These are phyloP conservation scores for Cyclotella distinguenda DNA, from an alignment of 108 stramenopile species.

Conservation along the genomic window DNA sequence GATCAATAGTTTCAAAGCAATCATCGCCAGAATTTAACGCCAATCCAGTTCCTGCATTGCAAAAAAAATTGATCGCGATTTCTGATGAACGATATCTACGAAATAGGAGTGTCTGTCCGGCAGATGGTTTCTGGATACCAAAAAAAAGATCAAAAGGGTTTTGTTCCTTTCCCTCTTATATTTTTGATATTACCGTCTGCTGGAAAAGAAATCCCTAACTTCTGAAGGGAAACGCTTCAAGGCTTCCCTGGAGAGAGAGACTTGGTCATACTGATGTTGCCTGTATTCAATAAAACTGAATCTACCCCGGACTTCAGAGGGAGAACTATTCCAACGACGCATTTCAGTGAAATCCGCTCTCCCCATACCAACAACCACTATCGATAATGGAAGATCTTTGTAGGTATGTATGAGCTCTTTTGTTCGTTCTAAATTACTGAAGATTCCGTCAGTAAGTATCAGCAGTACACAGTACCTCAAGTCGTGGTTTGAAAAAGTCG, in stretches of 20 bases:
- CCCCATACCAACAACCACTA: slow-evolving; percentile 83
- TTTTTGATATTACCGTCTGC: slow-evolving; percentile 11
- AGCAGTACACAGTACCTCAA: slow-evolving; percentile 66
- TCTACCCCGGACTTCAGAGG: slow-evolving; percentile 18
- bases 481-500: background rate
- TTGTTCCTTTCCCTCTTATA: background rate
- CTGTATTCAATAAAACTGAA: slow-evolving; percentile 58
- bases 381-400: slow-evolving; percentile 66
- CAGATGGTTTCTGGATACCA: too few species aligned
- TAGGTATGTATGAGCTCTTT: slow-evolving; percentile 44
- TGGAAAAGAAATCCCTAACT: slow-evolving; percentile 46
- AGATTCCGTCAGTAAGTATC: slow-evolving; percentile 86
- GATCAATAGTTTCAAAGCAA: too few species aligned
- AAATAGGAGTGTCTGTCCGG: too few species aligned
- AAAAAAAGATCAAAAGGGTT: background rate
- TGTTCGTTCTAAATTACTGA: slow-evolving; percentile 76
- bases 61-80: too few species aligned
- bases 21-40: too few species aligned
- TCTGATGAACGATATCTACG: too few species aligned
- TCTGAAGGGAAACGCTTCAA: slow-evolving; percentile 48
- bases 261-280: slow-evolving; percentile 50
- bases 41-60: too few species aligned
- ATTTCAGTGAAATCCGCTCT: slow-evolving; percentile 41
- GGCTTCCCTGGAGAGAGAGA: slow-evolving; percentile 40
- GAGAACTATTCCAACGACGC: slow-evolving; percentile 18